These are phyloP conservation scores for Brassica hybrid DNA, from an alignment of 441 rosid species.

Conservation along the genomic window DNA sequence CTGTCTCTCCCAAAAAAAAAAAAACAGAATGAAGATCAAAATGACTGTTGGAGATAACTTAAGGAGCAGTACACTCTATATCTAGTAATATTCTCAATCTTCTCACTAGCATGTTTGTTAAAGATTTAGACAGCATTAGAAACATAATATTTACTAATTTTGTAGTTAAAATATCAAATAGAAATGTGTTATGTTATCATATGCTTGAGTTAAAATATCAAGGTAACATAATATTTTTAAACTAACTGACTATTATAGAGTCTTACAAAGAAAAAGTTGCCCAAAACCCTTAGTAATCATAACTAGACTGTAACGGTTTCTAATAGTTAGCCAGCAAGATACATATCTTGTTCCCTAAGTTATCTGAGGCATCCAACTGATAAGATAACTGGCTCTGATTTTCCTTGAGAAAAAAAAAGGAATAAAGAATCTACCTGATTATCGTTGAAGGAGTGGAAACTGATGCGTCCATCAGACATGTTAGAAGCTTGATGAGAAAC, in stretches of 20 bases:
- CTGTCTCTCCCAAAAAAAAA: neutral
- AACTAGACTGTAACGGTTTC: too few relatives aligned
- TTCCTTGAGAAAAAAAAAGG: neutral
- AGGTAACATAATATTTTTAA: too few relatives aligned
- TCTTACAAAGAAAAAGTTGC: neutral
- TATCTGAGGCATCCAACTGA: too few relatives aligned
- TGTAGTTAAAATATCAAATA: too few relatives aligned
- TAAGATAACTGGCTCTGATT: neutral
- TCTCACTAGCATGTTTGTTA: neutral
- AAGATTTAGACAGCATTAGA: neutral
- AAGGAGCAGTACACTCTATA: too few relatives aligned
- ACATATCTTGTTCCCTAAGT: too few relatives aligned
- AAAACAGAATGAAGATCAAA: conserved; percentile 1
- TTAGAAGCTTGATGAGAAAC: conserved; percentile 60
- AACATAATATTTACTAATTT: neutral
- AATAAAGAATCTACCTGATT: conserved; percentile 51
- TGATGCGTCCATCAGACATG: conserved; percentile 52
- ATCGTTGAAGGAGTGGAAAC: conserved; percentile 49
- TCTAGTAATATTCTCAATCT: too few relatives aligned
- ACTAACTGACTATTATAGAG: neutral
- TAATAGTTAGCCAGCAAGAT: too few relatives aligned
- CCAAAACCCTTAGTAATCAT: too few relatives aligned
- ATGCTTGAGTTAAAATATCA: too few relatives aligned
- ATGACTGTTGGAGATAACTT: neutral
- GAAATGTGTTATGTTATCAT: too few relatives aligned